Base-by-base conservation (phyloP, 2,329 filamentous ascomycete species). In the Pyrenochaeta sp. region DNA sequence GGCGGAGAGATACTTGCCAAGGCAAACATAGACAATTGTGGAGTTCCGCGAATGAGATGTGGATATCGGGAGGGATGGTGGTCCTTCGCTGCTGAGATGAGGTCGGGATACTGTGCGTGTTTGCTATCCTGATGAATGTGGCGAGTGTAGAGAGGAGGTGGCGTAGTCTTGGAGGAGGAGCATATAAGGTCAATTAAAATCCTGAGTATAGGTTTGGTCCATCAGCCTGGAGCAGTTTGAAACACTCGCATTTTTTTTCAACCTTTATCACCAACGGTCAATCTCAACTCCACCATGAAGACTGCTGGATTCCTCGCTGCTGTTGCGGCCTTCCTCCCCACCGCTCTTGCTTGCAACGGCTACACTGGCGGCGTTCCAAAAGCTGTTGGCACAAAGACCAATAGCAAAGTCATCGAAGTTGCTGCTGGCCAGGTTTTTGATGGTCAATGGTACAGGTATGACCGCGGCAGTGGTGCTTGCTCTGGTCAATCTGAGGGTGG, bases 391-490 rank as follows among this genome's bases (percentile, higher is more conserved):
- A 64, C 58, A 9, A 65, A 59, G 51, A 55, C 56, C 15, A 65
- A 63, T 43, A 56, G 50, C 42, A 60, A 57, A 18, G 51, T 60
- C 24, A 65, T 65, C 19, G 51, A 58, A 35, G 38, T 65, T 27
- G 39, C 43, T 17, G 61, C 61, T 19, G 61, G 60, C 8, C 27
- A 56, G 47, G 46, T 48, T 13, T 65, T 52, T 22, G 60, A 65
- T 15, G 58, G 60, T 18, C 17, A 39, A 35, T 63, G 61, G 61
- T 53, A 55, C 35, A 58, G 44, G 43, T 65, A 55, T 21, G 60
- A 65, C 22, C 60, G 61, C 22, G 56, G 60, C 14, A 56, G 44
- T 26, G 58, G 60, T 37, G 60, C 61, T 28, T 65, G 61, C 52
- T 44, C 29, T 28, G 51, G 44, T n/a, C 46, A 59, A 26, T 19